phyloP scores from a whole-genome alignment of 495 filamentous ascomycete species.

The Daldinia loculata region DNA sequence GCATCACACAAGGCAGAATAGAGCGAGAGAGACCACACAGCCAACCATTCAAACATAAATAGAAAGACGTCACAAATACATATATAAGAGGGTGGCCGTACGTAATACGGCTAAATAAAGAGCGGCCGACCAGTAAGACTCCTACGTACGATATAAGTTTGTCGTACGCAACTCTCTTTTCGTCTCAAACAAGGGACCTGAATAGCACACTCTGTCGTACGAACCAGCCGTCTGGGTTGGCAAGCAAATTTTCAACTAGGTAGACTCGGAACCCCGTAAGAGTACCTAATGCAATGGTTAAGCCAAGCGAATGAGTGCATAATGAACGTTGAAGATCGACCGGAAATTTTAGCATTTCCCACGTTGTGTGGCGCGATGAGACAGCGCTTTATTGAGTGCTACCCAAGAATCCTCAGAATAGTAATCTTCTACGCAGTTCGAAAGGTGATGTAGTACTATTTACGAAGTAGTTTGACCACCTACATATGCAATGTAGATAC shows the following conservation, averaged over 20 bases:
- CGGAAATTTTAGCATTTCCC: conserved; percentile 31
- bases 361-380: conserved; percentile 8
- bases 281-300: neutral
- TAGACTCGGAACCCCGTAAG: neutral
- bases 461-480: neutral
- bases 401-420: neutral
- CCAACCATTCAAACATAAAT: neutral
- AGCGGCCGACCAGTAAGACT: neutral
- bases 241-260: neutral
- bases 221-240: conserved; percentile 15
- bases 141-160: neutral
- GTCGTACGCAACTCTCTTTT: conserved; percentile 20
- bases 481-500: neutral
- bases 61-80: neutral
- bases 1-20: neutral
- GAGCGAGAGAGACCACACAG: neutral
- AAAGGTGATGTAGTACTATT: conserved; percentile 16
- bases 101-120: conserved; percentile 3
- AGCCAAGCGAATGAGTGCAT: neutral
- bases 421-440: neutral
- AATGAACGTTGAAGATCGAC: conserved; percentile 8
- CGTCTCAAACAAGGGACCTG: conserved; percentile 19
- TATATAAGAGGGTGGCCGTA: neutral
- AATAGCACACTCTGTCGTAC: conserved; percentile 12
- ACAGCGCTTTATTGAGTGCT: neutral